Base-by-base conservation (phyloP, 2,329 filamentous ascomycete genomes). In the Penicillium concentricum region DNA sequence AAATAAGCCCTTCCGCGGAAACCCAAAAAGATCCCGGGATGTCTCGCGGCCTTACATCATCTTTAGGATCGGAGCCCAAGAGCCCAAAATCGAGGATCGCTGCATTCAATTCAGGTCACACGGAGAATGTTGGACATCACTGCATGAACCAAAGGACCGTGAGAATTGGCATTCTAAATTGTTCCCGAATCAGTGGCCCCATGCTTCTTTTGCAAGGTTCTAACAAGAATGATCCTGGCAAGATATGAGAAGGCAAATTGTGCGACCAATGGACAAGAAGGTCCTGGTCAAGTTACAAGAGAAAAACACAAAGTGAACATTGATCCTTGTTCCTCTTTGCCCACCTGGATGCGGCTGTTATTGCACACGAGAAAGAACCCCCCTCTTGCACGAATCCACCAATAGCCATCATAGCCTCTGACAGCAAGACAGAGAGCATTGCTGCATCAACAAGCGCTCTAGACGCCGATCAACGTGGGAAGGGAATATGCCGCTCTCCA, bases 81-180 rank as follows among this genome's bases (percentile, higher is more conserved):
- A 56, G 60, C 64, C 58, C 51, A 60, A 64, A 65, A 61, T 60
- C 57, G 51, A 63, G 62, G 58, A 56, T 54, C 38, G 35, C 55
- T 49, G 51, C 49, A 58, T 61, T 41, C 32, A 15, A 42, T 41
- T 50, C 16, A 49, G 49, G 61, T 65, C 64, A 63, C 64, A 67
- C 59, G 61, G 63, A 60, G 54, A 51, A 51, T 60, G 63, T 73
- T 70, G 67, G 69, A 73, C 69, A 72, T 59, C 68, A 67, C 42
- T 72, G 70, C 69, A 72, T 72, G 63, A 58, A 57, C 61, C 58
- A 56, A 62, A 61, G 51, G 61, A 67, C 61, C 54, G 59, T 56
- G 59, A 59, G 57, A 47, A 47, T 56, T 56, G 56, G 51, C 39
- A 55, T 44, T 58, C 32, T 22, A 54, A 54, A 41, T 56, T 51